Percentiles rank a stretch among this genome's conserved stretches.
Evolutionary conservation across 106 monocot species (phyloP).

Genomic region (Acorus calamus): DNA sequence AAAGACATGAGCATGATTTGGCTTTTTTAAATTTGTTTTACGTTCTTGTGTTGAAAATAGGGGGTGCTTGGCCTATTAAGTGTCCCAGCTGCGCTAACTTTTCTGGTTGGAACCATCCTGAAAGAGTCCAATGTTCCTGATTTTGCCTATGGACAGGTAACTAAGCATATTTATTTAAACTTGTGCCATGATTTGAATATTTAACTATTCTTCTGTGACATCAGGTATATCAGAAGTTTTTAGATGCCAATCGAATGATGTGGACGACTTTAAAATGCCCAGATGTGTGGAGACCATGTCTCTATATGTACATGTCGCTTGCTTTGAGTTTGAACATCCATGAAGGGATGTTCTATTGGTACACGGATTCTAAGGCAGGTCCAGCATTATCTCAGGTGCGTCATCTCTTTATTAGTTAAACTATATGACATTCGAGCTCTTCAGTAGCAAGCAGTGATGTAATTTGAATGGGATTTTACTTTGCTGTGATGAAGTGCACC

Average conservation of each 20-base stretch:
- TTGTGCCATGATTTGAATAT: neutral
- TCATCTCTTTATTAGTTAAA: neutral
- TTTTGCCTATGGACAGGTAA: conserved; percentile 2
- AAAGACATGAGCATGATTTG: too few relatives aligned
- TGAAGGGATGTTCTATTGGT: conserved; percentile 85
- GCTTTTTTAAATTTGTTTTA: too few relatives aligned
- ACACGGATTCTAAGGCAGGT: conserved; percentile 51
- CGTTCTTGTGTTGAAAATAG: neutral
- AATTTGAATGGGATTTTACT: too few relatives aligned
- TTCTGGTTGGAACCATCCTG: conserved; percentile 4
- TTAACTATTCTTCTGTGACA: too few relatives aligned
- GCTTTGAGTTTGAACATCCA: conserved; percentile 61
- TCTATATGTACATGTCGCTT: conserved; percentile 67
- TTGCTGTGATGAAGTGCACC: too few relatives aligned
- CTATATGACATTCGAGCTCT: neutral
- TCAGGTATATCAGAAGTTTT: conserved; percentile 32
- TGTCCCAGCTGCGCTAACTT: conserved; percentile 7
- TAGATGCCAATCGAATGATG: conserved; percentile 39
- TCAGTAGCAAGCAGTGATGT: too few relatives aligned
- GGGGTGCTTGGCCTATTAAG: conserved; percentile 7
- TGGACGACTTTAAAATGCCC: conserved; percentile 40
- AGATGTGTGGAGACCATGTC: conserved; percentile 57
- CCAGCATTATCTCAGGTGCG: conserved; percentile 75
- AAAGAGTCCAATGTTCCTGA: neutral
- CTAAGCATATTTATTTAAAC: neutral